Evolutionary conservation across 345 rosid species (phyloP).

Genomic region (Eucalyptus coolabah): DNA sequence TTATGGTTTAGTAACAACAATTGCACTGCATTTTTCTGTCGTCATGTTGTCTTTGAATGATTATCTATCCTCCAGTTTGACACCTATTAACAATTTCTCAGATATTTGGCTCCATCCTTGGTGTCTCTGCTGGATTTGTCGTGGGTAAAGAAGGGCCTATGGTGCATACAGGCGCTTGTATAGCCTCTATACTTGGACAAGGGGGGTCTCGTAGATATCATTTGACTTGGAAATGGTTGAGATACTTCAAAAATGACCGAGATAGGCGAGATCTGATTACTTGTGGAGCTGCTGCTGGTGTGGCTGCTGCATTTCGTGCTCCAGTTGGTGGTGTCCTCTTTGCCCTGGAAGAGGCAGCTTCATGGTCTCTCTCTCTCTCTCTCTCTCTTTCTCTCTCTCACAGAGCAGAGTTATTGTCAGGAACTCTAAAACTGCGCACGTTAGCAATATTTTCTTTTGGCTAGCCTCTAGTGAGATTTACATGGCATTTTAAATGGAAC

Average conservation of each 20-base stretch:
- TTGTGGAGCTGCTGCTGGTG: slow-evolving; percentile 43
- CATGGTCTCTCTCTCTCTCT: slow-evolving; percentile 14
- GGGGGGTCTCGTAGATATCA: slow-evolving; percentile 38
- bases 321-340: slow-evolving; percentile 46
- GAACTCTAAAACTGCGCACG: not conserved
- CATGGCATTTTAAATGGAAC: not conserved
- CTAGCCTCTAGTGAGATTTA: not conserved
- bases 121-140: slow-evolving; percentile 33
- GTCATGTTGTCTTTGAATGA: not conserved
- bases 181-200: slow-evolving; percentile 36
- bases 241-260: slow-evolving; percentile 35
- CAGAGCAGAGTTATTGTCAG: not conserved
- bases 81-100: not conserved
- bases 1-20: not conserved
- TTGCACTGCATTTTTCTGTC: not conserved
- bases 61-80: not conserved
- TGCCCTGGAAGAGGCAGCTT: slow-evolving; percentile 48
- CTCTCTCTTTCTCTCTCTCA: not conserved
- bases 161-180: slow-evolving; percentile 43
- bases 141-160: slow-evolving; percentile 46
- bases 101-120: slow-evolving; percentile 28
- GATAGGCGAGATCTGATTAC: slow-evolving; percentile 43
- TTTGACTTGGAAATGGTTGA: slow-evolving; percentile 39
- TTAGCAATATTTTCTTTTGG: not conserved
- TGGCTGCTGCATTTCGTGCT: slow-evolving; percentile 41